Evolutionary conservation across 768 basidiomycete species (phyloP).

Genomic region (Boletus fagicola): DNA sequence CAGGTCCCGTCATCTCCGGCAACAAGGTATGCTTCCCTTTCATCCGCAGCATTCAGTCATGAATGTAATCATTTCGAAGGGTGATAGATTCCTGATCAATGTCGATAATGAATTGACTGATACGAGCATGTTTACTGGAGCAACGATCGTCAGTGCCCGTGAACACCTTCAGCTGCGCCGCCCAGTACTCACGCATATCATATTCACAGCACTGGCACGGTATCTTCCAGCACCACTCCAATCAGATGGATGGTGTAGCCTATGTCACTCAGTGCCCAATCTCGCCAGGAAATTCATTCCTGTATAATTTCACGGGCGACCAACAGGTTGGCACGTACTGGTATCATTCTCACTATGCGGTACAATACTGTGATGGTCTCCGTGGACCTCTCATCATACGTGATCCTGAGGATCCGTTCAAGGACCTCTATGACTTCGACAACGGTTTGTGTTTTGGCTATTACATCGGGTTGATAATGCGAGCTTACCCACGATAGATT

Average conservation of each 20-base stretch:
- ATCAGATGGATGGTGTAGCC: constrained; percentile 32
- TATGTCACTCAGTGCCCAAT: constrained; percentile 45
- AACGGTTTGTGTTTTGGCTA: constrained; percentile 15
- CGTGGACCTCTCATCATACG: constrained; percentile 16
- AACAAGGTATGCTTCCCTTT: constrained; percentile 28
- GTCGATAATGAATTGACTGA: constrained; percentile 20
- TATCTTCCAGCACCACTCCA: constrained; percentile 23
- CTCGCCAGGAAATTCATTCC: not conserved
- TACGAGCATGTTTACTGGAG: constrained; percentile 19
- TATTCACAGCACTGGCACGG: constrained; percentile 31
- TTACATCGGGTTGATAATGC: not conserved
- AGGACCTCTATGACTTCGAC: constrained; percentile 19
- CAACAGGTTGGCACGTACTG: constrained; percentile 19
- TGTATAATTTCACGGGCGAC: not conserved
- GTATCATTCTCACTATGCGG: not conserved
- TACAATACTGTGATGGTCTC: constrained; percentile 37
- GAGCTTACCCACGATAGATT: not conserved
- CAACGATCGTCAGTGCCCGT: constrained; percentile 22
- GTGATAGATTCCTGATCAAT: constrained; percentile 20
- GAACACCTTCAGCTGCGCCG: not conserved
- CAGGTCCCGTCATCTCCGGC: constrained; percentile 41
- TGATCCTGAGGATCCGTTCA: constrained; percentile 23
- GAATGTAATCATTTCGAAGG: constrained; percentile 5
- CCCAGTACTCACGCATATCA: not conserved
- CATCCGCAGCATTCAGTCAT: not conserved